Evolutionary conservation across 148 eudicot genomes (phyloP).

Genomic region (Camellia japonica): DNA sequence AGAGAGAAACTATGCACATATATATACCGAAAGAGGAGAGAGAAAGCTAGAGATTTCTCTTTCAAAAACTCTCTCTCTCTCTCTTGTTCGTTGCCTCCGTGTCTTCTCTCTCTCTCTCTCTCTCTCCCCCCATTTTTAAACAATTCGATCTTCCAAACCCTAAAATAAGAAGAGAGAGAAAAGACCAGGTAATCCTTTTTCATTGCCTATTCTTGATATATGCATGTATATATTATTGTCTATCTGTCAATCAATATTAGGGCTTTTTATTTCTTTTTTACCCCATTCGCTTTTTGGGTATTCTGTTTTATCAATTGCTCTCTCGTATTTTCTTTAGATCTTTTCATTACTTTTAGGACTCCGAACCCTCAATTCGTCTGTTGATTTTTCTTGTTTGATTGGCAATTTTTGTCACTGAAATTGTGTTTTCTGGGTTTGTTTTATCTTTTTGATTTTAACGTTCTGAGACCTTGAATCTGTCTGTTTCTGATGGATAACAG

Average conservation of each 20-base stretch:
- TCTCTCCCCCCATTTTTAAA: background rate
- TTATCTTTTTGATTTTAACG: background rate
- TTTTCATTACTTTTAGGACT: background rate
- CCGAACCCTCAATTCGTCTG: background rate
- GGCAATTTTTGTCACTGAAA: background rate
- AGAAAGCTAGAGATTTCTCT: background rate
- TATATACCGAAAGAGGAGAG: background rate
- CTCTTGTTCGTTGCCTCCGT: slow-evolving; percentile 9
- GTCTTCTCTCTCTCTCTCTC: background rate
- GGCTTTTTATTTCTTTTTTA: background rate
- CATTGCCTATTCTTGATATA: background rate
- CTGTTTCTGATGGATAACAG: slow-evolving; percentile 34
- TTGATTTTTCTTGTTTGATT: background rate
- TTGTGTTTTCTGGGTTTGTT: background rate
- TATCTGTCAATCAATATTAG: background rate
- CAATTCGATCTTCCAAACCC: background rate
- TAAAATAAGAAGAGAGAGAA: slow-evolving; percentile 1
- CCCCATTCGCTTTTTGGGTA: background rate
- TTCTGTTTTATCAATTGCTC: background rate
- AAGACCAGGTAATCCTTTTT: slow-evolving; percentile 18
- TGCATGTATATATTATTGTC: background rate
- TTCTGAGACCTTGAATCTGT: slow-evolving; percentile 15
- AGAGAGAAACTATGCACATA: background rate
- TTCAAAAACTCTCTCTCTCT: background rate
- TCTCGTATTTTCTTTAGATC: background rate